Conservation (phyloP, 1,139 yeast genomes). For the Hansenula sp. region DNA sequence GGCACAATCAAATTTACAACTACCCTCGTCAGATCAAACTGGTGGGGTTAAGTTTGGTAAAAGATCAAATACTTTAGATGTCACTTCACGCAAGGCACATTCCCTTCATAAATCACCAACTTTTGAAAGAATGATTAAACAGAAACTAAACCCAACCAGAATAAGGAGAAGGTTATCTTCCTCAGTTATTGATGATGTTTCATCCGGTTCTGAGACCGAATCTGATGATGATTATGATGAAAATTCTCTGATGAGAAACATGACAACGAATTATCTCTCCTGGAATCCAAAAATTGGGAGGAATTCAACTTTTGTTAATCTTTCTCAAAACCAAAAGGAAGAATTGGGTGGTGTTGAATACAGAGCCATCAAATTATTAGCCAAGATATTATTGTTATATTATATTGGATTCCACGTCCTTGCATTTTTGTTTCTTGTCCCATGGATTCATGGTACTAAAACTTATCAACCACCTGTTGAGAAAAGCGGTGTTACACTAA, state of each 20-base stretch:
- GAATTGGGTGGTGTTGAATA: conserved; percentile 98
- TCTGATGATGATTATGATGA: conserved; percentile 18
- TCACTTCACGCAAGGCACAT: conserved; percentile 22
- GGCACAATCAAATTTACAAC: conserved; percentile 34
- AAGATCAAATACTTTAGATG: conserved; percentile 47
- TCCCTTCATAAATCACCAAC: conserved; percentile 38
- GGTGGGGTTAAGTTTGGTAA: conserved; percentile 33
- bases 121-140: conserved; percentile 36
- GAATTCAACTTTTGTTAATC: conserved; percentile 84
- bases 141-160: conserved; percentile 25
- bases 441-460: conserved; percentile 55
- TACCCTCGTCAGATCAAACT: conserved; percentile 35
- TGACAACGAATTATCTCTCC: conserved; percentile 68
- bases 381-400: conserved; percentile 61
- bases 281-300: conserved; percentile 93
- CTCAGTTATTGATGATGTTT: conserved; percentile 18
- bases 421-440: conserved; percentile 53
- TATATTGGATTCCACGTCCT: conserved; percentile 74
- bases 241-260: conserved; percentile 24
- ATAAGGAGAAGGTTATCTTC: conserved; percentile 22
- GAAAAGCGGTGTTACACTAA: conserved; percentile 58
- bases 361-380: conserved; percentile 75
- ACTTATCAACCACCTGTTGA: conserved; percentile 41
- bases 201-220: conserved; percentile 20
- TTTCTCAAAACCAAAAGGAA: conserved; percentile 81